Percentiles rank a stretch among this genome's conserved stretches.
Conservation (phyloP, 495 filamentous ascomycete species). For the Annulohypoxylon nitens region DNA sequence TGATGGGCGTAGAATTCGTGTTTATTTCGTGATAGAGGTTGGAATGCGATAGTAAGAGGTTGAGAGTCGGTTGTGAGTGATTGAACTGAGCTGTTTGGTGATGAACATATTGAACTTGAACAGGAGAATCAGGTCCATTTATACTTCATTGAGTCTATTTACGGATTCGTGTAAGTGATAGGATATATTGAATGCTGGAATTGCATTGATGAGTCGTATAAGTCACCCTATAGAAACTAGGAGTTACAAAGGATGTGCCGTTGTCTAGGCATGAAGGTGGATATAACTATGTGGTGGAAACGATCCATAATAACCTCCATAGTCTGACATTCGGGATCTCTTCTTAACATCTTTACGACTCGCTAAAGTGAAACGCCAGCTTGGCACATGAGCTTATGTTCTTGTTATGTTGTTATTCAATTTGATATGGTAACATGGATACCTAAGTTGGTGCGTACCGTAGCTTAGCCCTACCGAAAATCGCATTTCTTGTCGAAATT, state of each 20-base stretch:
- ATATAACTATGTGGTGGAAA: not conserved
- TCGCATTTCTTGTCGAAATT: constrained; percentile 5
- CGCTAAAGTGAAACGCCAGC: not conserved
- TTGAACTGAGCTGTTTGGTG: constrained; percentile 3
- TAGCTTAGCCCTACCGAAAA: constrained; percentile 15
- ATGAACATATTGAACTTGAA: not conserved
- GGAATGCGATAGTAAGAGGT: not conserved
- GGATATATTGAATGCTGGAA: not conserved
- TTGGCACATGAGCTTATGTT: constrained; percentile 11
- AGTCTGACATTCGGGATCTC: not conserved
- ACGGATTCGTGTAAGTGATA: not conserved
- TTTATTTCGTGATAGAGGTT: not conserved
- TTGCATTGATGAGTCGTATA: not conserved
- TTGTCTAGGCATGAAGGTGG: not conserved
- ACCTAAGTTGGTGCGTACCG: too few species aligned
- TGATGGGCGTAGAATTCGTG: not conserved
- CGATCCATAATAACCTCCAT: not conserved
- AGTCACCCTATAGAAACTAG: not conserved
- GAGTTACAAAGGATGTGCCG: not conserved
- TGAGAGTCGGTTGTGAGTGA: not conserved
- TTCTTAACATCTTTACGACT: not conserved
- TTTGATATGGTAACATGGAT: constrained; percentile 2
- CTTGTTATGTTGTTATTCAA: constrained; percentile 5
- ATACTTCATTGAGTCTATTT: not conserved
- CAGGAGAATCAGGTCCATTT: not conserved